Conservation (phyloP, 163 green algal genomes). For the Scenedesmus sp. region DNA sequence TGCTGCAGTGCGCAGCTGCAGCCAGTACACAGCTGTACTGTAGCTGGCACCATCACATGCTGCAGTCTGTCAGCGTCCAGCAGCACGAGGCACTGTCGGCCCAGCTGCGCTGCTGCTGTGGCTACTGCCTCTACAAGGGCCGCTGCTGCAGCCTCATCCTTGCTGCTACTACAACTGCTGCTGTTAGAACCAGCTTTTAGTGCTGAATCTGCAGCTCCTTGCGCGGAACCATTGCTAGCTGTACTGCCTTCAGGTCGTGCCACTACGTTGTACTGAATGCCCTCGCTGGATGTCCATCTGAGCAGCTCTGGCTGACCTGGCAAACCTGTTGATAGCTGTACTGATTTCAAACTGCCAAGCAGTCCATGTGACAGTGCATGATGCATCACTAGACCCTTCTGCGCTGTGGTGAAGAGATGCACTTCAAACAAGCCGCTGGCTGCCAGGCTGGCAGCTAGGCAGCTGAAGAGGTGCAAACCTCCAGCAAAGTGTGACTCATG, state of each 20-base stretch:
- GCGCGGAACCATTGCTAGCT: background rate
- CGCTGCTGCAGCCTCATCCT: background rate
- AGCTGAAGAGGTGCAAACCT: conserved; percentile 21
- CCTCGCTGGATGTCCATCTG: background rate
- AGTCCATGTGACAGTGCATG: background rate
- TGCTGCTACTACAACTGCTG: background rate
- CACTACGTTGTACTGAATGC: background rate
- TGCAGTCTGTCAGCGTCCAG: conserved; percentile 36
- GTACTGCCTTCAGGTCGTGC: background rate
- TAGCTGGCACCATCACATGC: background rate
- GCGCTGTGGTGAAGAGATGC: background rate
- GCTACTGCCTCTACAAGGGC: conserved; percentile 7
- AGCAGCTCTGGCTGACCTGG: conserved; percentile 11
- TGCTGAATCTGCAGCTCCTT: background rate
- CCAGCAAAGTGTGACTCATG: conserved; percentile 36
- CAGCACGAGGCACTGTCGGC: conserved; percentile 2
- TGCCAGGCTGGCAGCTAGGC: conserved; percentile 5
- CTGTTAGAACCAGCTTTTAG: background rate
- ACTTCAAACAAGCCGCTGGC: background rate
- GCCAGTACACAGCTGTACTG: background rate
- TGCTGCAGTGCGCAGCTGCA: background rate
- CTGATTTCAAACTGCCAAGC: background rate
- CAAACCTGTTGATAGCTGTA: background rate
- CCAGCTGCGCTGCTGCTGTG: background rate
- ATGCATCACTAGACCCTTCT: background rate